Evolutionary conservation across 805 yeast genomes (phyloP), one percentile per base, ranked within the genome.

Genomic region (Yamadazyma ubonensis): DNA sequence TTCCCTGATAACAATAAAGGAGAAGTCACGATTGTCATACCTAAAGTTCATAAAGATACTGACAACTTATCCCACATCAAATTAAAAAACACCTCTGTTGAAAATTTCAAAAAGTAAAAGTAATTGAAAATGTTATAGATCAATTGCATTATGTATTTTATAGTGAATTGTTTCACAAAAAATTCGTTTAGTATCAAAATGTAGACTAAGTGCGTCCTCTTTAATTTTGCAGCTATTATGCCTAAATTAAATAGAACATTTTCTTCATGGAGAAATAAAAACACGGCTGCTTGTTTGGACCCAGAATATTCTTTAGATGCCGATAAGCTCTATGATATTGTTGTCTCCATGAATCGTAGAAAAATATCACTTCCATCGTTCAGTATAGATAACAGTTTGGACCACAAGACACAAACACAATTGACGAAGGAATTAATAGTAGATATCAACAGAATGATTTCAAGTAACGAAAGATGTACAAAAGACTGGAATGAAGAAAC

Each of bases 1-100:
- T 40, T 42, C 14, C 59, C 57, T 22, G 53, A 51, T 36, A 46
- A 46, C 12, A 43, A 48, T 5, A 49, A 48, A n/a, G 52, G 50
- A 11, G 45, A 46, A 9, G 48, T 59, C 29, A 37, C 44, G 4
- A 51, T 58, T 28, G 31, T 29, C 3, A 42, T 56, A 21, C 62
- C 62, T 20, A 57, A 57, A 29, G 44, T 46, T 17, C 48, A 44
- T 21, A 37, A 28, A 15, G 48, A 46, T 37, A n/a, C 31, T 12
- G 50, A 46, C 14, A 30, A 12, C 17, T 28, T 22, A 7, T 25
- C 42, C 6, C 42, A 43, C 16, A 46, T 46, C 43, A 34, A 34
- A 9, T 46, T 46, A 36, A 46, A 46, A 28, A 46, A 46, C 23
- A 39, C 48, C 12, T 43, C 48, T 15, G 44, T 44, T 27, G 50